phyloP scores from a whole-genome alignment of 2,329 filamentous ascomycete species.

The Neopestalotiopsis clavispora region DNA sequence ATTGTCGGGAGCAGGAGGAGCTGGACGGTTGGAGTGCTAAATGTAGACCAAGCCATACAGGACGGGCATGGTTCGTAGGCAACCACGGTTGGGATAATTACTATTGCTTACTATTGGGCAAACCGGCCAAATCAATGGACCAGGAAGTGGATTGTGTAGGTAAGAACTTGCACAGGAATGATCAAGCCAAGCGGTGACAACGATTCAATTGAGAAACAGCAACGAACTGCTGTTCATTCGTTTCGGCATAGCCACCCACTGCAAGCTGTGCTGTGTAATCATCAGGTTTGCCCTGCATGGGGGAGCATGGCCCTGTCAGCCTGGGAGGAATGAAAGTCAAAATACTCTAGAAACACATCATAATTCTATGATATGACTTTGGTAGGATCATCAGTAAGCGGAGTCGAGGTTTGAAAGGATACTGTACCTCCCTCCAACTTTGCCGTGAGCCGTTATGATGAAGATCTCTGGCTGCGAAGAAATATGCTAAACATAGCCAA shows the following conservation, averaged over 20 bases:
- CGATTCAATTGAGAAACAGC: too few species aligned
- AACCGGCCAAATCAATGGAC: neutral
- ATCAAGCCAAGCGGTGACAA: neutral
- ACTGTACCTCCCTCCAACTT: neutral
- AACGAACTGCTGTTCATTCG: neutral
- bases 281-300: neutral
- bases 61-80: neutral
- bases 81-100: neutral
- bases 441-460: neutral
- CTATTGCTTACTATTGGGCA: slow-evolving; percentile 1
- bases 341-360: neutral
- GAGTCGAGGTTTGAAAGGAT: neutral
- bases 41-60: neutral
- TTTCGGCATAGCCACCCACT: neutral
- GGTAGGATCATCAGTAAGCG: neutral
- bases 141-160: neutral
- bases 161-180: too few species aligned
- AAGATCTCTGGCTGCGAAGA: neutral
- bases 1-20: neutral
- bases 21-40: neutral
- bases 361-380: neutral
- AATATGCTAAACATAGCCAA: slow-evolving; percentile 1
- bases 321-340: neutral
- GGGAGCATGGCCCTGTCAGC: neutral
- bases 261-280: neutral